phyloP scores from a whole-genome alignment of 2,329 filamentous ascomycete species.

The Aspergillus ibericus region DNA sequence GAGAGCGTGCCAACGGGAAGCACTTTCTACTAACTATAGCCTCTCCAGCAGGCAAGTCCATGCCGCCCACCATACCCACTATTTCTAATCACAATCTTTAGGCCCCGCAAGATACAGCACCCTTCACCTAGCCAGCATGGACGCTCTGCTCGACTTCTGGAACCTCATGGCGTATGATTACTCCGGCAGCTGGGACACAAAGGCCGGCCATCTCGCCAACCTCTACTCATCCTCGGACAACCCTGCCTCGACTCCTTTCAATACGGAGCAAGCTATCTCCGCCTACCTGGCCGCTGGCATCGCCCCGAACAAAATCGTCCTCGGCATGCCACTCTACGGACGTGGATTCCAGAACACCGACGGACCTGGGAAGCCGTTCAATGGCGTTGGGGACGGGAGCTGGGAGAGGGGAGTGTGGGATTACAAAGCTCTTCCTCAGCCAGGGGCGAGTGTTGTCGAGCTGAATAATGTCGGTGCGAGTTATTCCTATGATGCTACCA shows the following conservation, averaged over 20 bases:
- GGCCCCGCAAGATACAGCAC: slow-evolving; percentile 48
- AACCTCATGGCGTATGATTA: slow-evolving; percentile 83
- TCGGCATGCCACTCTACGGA: slow-evolving; percentile 92
- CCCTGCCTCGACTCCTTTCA: slow-evolving; percentile 73
- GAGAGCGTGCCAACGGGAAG: slow-evolving; percentile 37
- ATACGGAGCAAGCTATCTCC: slow-evolving; percentile 67
- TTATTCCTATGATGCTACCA: slow-evolving; percentile 68
- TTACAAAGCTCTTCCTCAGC: slow-evolving; percentile 77
- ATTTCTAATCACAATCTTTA: slow-evolving; percentile 3
- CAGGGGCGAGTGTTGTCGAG: slow-evolving; percentile 60
- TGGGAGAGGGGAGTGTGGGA: slow-evolving; percentile 88
- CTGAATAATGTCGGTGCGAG: slow-evolving; percentile 65
- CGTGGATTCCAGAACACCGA: slow-evolving; percentile 78
- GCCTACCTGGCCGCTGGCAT: slow-evolving; percentile 69
- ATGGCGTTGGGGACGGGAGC: slow-evolving; percentile 72
- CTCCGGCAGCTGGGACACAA: slow-evolving; percentile 73
- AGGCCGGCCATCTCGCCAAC: slow-evolving; percentile 78
- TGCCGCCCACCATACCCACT: not conserved
- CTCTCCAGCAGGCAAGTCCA: slow-evolving; percentile 42
- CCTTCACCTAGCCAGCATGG: slow-evolving; percentile 47
- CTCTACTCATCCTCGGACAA: slow-evolving; percentile 61
- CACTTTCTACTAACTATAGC: slow-evolving; percentile 51
- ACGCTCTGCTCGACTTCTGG: slow-evolving; percentile 52
- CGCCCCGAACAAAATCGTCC: slow-evolving; percentile 68
- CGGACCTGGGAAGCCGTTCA: slow-evolving; percentile 68